Evolutionary conservation across 2,329 filamentous ascomycete species (phyloP), one percentile per base, ranked within the genome.

Genomic region (Helotiales sp.): DNA sequence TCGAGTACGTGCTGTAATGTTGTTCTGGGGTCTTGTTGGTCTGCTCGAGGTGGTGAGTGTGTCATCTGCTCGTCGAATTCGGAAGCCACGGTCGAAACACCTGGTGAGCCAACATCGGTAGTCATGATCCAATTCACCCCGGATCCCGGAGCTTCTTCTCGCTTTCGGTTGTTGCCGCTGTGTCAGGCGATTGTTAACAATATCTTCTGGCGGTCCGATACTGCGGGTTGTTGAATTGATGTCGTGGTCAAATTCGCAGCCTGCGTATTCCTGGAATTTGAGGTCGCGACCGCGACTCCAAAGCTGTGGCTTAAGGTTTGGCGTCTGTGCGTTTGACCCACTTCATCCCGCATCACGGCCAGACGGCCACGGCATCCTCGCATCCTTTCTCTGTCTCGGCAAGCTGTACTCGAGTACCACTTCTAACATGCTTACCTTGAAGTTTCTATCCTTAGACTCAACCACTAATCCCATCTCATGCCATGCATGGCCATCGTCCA

Each of bases 41-140:
- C 69, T 44, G 64, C 51, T 36, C 65, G 65, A 24, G 57, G 49
- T 30, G 68, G 70, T 10, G 70, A 69, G 12, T 64, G 61, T 13
- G 62, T 66, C 25, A 62, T 61, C 31, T 65, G 63, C 38, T 70
- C 68, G 27, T 70, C 68, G 52, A 67, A 54, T 44, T 72, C 69
- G 29, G 69, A 70, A 51, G 66, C 62, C 36, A 62, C 66, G 30
- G 70, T 67, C 7, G 67, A 70, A 44, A 57, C 68, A 8, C 67
- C 65, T n/a, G 61, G 61, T 15, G 44, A 47, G 46, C 7, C 25
- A 22, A 42, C 25, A 33, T 34, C 15, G 7, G 52, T 30, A 53
- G 53, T 58, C 31, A 42, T 17, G 10, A 34, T 25, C 19, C 17
- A 25, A 44, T 44, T 44, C 40, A 24, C n/a, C 36, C 13, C 36